These are phyloP conservation scores for Aspergillus mulundensis DNA, from an alignment of 495 filamentous ascomycete genomes.

Conservation along the genomic window DNA sequence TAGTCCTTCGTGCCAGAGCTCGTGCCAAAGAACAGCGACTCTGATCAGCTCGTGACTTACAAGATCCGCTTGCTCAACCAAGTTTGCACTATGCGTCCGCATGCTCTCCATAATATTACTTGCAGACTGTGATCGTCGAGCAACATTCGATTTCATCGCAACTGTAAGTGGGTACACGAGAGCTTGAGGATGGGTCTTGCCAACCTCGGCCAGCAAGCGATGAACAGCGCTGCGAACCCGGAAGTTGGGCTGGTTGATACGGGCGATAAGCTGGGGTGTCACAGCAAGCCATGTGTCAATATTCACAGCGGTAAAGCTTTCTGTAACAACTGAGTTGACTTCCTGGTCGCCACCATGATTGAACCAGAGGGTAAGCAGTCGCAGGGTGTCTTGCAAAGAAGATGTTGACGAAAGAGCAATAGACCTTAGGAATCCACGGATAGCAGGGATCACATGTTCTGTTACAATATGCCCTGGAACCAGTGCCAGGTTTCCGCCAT, in stretches of 20 bases:
- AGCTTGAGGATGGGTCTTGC: constrained; percentile 91
- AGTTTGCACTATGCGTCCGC: constrained; percentile 86
- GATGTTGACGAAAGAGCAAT: constrained; percentile 87
- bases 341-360: constrained; percentile 83
- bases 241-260: constrained; percentile 91
- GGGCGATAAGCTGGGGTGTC: constrained; percentile 92
- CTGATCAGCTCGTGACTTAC: constrained; percentile 94
- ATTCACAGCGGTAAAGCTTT: constrained; percentile 85
- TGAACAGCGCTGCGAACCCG: constrained; percentile 85
- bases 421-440: constrained; percentile 92
- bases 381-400: constrained; percentile 90
- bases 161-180: constrained; percentile 99
- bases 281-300: constrained; percentile 98
- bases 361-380: constrained; percentile 94
- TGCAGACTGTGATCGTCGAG: constrained; percentile 77
- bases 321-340: constrained; percentile 80
- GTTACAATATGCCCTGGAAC: constrained; percentile 62
- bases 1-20: constrained; percentile 97
- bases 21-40: constrained; percentile 96
- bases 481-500: constrained; percentile 39
- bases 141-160: constrained; percentile 87
- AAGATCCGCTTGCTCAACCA: constrained; percentile 92
- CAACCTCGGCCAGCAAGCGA: constrained; percentile 84
- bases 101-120: constrained; percentile 94
- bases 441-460: constrained; percentile 89